Evolutionary conservation across 2,329 filamentous ascomycete genomes (phyloP), one percentile per base, ranked within the genome.

Genomic region (Penicillium sp.): DNA sequence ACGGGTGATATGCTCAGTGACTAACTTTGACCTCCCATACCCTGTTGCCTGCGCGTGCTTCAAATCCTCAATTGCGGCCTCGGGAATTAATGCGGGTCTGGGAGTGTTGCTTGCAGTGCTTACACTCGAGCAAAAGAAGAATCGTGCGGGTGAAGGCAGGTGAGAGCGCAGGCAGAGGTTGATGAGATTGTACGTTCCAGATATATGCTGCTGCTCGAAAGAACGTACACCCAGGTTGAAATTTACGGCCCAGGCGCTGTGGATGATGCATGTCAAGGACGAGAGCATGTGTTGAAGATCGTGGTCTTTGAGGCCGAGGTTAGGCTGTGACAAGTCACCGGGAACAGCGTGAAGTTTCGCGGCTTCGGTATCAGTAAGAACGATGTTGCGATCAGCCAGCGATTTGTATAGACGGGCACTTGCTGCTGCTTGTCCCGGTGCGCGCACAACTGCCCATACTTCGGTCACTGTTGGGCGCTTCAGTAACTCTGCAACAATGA

Each of bases 171-270:
- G 65, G 41, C 73, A 76, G 27, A 77, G 62, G 47, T 74, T 68
- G 55, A 77, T 73, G 35, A 74, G 61, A 53, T 84, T 79, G 11
- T 70, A 70, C 11, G 82, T 70, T 29, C 77, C 79, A 2, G 73
- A 70, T 35, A 86, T 79, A 56, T 81, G 79, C 51, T 82, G 78
- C 39, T 76, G 75, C 45, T 78, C 77, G 59, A 87, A 88, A 49
- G 78, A 82, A 35, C 70, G 70, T 0, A 87, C 74, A 3, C 79
- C 78, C 36, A 85, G 73, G 16, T 78, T 80, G 70, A 88, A 87
- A 66, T 87, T 87, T 16, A 87, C 85, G 0, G 81, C 76, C 84
- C 85, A 88, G 13, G 84, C 84, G 3, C 84, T 75, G 64, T 87
- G 84, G 47, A 89, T 78, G 14, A 90, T 74, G 2, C 78, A 68